Evolutionary conservation across 1,139 yeast species (phyloP).

Genomic region (Debaryomyces psychrophilus): DNA sequence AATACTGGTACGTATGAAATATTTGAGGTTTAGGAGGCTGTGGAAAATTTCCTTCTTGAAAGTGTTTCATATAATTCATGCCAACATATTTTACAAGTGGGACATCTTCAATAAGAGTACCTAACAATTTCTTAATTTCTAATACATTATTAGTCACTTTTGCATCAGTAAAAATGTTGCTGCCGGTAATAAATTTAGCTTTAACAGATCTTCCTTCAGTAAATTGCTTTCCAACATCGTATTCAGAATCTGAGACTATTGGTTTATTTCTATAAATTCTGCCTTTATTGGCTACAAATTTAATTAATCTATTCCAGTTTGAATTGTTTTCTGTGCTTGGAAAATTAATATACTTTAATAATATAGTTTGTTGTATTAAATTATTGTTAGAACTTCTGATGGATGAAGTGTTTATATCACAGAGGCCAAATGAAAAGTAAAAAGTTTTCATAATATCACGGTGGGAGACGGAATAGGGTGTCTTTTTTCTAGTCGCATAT

Average conservation of each 20-base stretch:
- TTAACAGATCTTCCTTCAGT: background rate
- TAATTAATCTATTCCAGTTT: slow-evolving; percentile 11
- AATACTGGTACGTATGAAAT: background rate
- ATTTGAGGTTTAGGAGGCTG: background rate
- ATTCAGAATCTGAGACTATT: background rate
- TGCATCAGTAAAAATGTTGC: background rate
- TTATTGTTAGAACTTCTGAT: too few species aligned
- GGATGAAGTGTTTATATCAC: too few species aligned
- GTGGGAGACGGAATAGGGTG: background rate
- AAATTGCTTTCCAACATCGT: background rate
- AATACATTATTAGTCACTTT: background rate
- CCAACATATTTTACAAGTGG: background rate
- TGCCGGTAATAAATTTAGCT: background rate
- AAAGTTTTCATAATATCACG: too few species aligned
- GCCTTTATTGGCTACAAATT: background rate
- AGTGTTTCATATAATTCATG: background rate
- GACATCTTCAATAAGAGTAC: background rate
- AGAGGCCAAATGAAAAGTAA: too few species aligned
- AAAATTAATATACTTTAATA: too few species aligned
- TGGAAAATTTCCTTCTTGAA: background rate
- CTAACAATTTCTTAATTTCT: background rate
- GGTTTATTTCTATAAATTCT: background rate
- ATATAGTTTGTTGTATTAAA: background rate
- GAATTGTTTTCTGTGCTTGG: too few species aligned
- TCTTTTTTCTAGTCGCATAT: too few species aligned